phyloP scores from a whole-genome alignment of 768 basidiomycete genomes.

The Lactarius pseudohatsudake region DNA sequence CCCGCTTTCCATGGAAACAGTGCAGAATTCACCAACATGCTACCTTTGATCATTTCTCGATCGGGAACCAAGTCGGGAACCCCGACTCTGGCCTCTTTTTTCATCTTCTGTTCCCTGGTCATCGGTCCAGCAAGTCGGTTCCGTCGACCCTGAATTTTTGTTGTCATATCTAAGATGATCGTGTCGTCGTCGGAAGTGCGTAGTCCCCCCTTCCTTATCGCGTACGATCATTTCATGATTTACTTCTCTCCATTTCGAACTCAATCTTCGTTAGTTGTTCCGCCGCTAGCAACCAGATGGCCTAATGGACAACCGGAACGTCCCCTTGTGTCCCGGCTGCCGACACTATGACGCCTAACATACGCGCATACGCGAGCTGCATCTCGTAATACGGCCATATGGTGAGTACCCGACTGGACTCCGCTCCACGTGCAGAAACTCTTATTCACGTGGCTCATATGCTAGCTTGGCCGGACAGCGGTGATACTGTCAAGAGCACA shows the following conservation, averaged over 20 bases:
- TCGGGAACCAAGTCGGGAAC: slow-evolving; percentile 10
- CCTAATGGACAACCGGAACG: slow-evolving; percentile 61
- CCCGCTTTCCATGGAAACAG: slow-evolving; percentile 18
- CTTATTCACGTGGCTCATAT: background rate
- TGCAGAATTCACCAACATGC: background rate
- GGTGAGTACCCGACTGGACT: slow-evolving; percentile 38
- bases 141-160: slow-evolving; percentile 49
- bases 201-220: slow-evolving; percentile 6
- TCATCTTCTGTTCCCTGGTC: background rate
- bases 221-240: slow-evolving; percentile 16
- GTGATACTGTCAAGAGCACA: background rate
- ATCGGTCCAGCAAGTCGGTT: slow-evolving; percentile 37
- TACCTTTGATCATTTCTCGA: slow-evolving; percentile 2
- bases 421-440: background rate
- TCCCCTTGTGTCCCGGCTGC: slow-evolving; percentile 46
- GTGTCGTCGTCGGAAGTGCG: slow-evolving; percentile 50
- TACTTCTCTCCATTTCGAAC: background rate
- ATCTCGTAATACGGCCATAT: slow-evolving; percentile 38
- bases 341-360: slow-evolving; percentile 40
- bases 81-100: background rate
- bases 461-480: too few relatives aligned
- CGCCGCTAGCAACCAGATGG: background rate
- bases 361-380: slow-evolving; percentile 22
- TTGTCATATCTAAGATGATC: slow-evolving; percentile 51
- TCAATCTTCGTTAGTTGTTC: background rate